Base-by-base conservation (phyloP, 2,329 filamentous ascomycete species). In the Lecanoromycetidae sp. region DNA sequence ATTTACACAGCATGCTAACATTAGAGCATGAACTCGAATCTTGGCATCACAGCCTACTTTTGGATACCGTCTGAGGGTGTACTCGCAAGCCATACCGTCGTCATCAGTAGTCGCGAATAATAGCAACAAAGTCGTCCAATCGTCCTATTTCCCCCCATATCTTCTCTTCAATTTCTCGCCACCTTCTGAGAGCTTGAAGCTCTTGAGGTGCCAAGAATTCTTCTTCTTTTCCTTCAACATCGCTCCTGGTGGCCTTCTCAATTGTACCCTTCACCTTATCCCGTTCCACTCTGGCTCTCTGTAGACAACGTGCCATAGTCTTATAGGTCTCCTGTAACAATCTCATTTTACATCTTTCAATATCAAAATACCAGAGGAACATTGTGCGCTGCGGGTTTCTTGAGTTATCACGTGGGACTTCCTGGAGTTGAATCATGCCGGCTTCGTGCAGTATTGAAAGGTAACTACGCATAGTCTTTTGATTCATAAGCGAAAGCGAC, bases 301-400 rank as follows among this genome's bases (percentile, higher is more conserved):
- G 85, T 40, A 95, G 63, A 53, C 83, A 84, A 48, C 88, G 79
- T 13, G 87, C 75, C 84, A 96, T 94, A 23, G 81, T 76, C 63
- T 94, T 94, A 70, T 94, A 96, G 0, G 83, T 77, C 50, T 86
- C 82, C 53, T 94, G 82, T 9, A 94, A 66, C 1, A 94, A 68
- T 51, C 82, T 76, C 17, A 75, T 72, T 40, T 80, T 71, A 5
- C 83, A 81, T 38, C 84, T 77, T 37, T 87, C 78, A 9, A 76
- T 70, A 60, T 96, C 88, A 63, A 87, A 94, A 70, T 80, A 94
- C 81, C 88, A 95, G 47, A 96, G 77, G 62, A 88, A 96, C 20
- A 94, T 75, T 0, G 87, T 94, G 44, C 87, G 79, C 52, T 81
- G 84, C 0, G 88, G 85, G 57, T 84, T 77, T 27, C 87, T 81